phyloP scores from a whole-genome alignment of 2,329 filamentous ascomycete genomes.

The Colletotrichum aenigma region DNA sequence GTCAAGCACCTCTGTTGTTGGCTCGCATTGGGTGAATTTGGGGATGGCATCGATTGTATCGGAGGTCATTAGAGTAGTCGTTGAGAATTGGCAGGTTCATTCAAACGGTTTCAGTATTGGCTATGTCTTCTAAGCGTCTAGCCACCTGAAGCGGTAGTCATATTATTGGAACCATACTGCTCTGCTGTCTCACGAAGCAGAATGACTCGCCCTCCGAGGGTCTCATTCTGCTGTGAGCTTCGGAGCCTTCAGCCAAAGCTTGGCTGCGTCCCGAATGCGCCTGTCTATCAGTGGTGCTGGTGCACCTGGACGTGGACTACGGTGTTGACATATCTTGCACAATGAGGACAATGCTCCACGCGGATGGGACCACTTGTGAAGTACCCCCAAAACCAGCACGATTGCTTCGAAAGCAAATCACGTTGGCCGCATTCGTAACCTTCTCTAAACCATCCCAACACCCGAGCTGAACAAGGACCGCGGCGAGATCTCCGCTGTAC shows the following conservation, averaged over 20 bases:
- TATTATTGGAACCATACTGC: not conserved
- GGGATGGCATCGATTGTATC: not conserved
- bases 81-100: not conserved
- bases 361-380: not conserved
- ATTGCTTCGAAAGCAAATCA: not conserved
- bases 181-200: not conserved
- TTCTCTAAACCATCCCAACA: not conserved
- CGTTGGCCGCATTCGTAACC: not conserved
- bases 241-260: not conserved
- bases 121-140: not conserved
- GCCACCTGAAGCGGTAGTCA: not conserved
- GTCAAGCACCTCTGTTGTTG: not conserved
- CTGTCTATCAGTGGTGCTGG: not conserved
- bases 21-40: not conserved
- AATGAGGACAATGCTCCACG: not conserved
- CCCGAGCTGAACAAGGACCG: not conserved
- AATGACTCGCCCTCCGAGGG: not conserved
- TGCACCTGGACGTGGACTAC: not conserved
- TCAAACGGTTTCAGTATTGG: not conserved
- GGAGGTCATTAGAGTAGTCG: not conserved
- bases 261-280: not conserved
- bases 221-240: not conserved
- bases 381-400: not conserved
- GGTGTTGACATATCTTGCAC: not conserved
- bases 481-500: slow-evolving; percentile 9